Evolutionary conservation across 73 alveolate genomes (phyloP).

Genomic region (Paraurostyla sp.): DNA sequence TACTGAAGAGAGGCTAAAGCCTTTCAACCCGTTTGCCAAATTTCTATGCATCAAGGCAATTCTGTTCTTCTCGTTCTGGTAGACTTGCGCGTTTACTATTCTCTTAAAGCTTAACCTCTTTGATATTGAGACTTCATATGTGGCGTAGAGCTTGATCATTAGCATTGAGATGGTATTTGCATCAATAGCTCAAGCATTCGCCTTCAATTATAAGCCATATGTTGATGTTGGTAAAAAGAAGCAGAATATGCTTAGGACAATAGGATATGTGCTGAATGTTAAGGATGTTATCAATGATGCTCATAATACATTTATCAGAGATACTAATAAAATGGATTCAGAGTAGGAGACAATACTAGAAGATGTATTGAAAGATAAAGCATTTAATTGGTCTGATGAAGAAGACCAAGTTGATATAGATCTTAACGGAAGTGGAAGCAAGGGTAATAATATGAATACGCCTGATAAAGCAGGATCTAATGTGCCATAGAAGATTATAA

Average conservation of each 20-base stretch:
- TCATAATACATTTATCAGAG: conserved; percentile 60
- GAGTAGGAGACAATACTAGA: conserved; percentile 1
- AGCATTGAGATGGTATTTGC: conserved; percentile 75
- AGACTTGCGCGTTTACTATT: conserved; percentile 59
- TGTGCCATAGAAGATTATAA: too few relatives aligned
- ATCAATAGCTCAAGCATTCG: conserved; percentile 57
- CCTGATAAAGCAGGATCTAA: background rate
- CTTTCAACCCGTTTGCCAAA: conserved; percentile 76
- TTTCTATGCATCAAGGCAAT: conserved; percentile 82
- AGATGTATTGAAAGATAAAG: conserved; percentile 53
- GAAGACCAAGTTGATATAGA: background rate
- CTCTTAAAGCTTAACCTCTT: conserved; percentile 31
- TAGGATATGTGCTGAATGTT: conserved; percentile 68
- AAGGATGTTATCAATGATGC: conserved; percentile 74
- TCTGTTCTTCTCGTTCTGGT: conserved; percentile 86
- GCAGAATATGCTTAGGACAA: conserved; percentile 39
- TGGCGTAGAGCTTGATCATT: conserved; percentile 57
- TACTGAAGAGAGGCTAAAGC: conserved; percentile 74
- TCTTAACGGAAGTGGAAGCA: background rate
- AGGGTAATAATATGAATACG: background rate
- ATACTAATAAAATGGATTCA: background rate
- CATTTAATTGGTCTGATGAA: conserved; percentile 61
- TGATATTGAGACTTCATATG: conserved; percentile 32
- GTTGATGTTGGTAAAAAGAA: background rate
- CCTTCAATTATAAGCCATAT: conserved; percentile 67